phyloP scores from a whole-genome alignment of 2,329 filamentous ascomycete species.

The Volutella citrinella region DNA sequence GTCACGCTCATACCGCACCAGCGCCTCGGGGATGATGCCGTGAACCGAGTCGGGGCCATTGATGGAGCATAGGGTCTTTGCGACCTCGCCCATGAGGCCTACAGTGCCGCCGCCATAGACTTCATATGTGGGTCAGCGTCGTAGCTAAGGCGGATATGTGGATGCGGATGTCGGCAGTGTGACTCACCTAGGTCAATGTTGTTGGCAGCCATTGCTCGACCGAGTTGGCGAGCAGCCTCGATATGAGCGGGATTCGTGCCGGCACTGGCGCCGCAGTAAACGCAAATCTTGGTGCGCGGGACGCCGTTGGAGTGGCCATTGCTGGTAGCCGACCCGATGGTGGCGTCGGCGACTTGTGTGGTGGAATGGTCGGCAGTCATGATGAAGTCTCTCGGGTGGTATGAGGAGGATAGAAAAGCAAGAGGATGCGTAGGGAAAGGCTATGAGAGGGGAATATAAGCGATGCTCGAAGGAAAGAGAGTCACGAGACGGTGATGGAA shows the following conservation, averaged over 20 bases:
- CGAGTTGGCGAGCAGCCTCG: conserved; percentile 74
- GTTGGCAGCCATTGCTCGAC: conserved; percentile 67
- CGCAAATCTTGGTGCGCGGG: conserved; percentile 69
- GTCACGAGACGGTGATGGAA: too few species aligned
- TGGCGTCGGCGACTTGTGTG: conserved; percentile 17
- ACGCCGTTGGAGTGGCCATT: conserved; percentile 27
- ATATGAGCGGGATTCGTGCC: conserved; percentile 74
- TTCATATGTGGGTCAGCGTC: too few species aligned
- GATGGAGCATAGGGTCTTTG: conserved; percentile 79
- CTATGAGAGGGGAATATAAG: too few species aligned
- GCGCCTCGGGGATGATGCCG: conserved; percentile 86
- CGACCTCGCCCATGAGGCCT: conserved; percentile 93
- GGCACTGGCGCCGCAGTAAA: conserved; percentile 84
- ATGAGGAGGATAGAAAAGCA: neutral
- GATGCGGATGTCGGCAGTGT: too few species aligned
- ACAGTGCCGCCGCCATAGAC: conserved; percentile 95
- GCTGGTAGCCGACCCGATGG: conserved; percentile 19
- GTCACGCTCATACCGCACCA: conserved; percentile 76
- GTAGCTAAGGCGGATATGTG: too few species aligned
- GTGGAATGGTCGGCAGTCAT: conserved; percentile 28
- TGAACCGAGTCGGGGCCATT: conserved; percentile 80
- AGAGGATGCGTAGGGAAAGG: conserved; percentile 1
- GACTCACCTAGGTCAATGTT: conserved; percentile 69
- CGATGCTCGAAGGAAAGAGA: too few species aligned
- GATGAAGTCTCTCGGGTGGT: conserved; percentile 11